phyloP scores from a whole-genome alignment of 2,329 filamentous ascomycete species.

The Alternaria sp. region DNA sequence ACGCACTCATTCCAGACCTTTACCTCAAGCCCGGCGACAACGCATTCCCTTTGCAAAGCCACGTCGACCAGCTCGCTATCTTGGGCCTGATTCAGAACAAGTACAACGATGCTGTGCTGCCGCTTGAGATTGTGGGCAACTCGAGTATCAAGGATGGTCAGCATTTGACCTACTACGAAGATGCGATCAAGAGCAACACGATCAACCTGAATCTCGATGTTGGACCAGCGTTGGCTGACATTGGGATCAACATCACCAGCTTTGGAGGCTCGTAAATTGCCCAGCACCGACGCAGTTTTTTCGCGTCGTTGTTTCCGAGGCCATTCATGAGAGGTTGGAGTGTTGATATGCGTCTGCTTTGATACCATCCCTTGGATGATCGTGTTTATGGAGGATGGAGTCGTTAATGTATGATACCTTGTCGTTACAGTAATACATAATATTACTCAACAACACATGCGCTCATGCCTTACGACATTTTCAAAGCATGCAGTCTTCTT shows the following conservation, averaged over 20 bases:
- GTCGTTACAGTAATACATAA: background rate
- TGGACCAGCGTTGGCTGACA: constrained; percentile 31
- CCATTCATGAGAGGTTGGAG: background rate
- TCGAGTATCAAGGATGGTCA: constrained; percentile 59
- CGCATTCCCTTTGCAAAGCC: constrained; percentile 61
- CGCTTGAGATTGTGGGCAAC: constrained; percentile 62
- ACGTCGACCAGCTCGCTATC: constrained; percentile 59
- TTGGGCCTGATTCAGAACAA: constrained; percentile 53
- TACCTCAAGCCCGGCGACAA: constrained; percentile 65
- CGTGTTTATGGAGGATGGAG: background rate
- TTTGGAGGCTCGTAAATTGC: background rate
- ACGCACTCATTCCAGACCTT: constrained; percentile 64
- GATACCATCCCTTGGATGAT: background rate
- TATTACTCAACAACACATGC: background rate
- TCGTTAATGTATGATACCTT: constrained; percentile 3
- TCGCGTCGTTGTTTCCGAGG: background rate
- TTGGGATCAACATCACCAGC: constrained; percentile 36
- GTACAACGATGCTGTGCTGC: constrained; percentile 62
- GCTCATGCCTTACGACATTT: fast-evolving
- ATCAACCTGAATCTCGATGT: constrained; percentile 60
- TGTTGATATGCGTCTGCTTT: background rate
- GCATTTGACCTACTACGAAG: constrained; percentile 62
- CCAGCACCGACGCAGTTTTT: background rate
- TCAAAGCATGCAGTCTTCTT: background rate
- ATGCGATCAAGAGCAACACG: constrained; percentile 60